Base-by-base conservation (phyloP, 192 early-diverging fungal species). In the Coemansia furcata region DNA sequence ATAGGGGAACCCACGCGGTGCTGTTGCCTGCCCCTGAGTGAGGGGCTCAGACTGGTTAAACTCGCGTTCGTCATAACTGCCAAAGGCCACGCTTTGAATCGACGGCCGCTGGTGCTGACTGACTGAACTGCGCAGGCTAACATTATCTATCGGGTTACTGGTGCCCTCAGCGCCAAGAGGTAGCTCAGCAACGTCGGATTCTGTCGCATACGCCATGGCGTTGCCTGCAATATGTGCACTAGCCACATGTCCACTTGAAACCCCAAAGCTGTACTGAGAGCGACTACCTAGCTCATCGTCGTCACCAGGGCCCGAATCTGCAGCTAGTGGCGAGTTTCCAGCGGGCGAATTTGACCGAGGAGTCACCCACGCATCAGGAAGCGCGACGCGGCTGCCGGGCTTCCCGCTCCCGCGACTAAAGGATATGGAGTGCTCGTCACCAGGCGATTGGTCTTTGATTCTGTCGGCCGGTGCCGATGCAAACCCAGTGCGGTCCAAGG, bases 41-140 rank as follows among this genome's bases (percentile, higher is more conserved):
- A 30, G 26, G 9, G 29, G 29, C 26, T 54, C 50, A 15, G 5
- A 23, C 29, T 54, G 50, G n/a, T 29, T 26, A 9, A 54, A 14
- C 0, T 30, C 29, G 11, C 30, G 12, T 10, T 62, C 40, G 39
- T 21, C 60, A 62, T 39, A 58, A 37, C 63, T 47, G 29, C 63
- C 63, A 46, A 65, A 65, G 5, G 63, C 63, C 46, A 47, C 63
- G 49, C 63, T 65, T 50, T 65, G 46, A 39, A 65, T 65, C 32
- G 30, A 50, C 32, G 39, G 32, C 44, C 63, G 63, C 47, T 54
- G 60, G 2, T 21, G 21, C 26, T 43, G 38, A 12, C 35, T 37
- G 9, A n/a, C 19, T 15, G 54, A 55, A 29, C 54, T 55, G 54
- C 54, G 12, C 12, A 33, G 54, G 54, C 54, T 55, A 17, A 6